Percentiles rank a stretch among this genome's conserved stretches.
phyloP scores from a whole-genome alignment of 495 filamentous ascomycete genomes.

The Penicillium steckii region DNA sequence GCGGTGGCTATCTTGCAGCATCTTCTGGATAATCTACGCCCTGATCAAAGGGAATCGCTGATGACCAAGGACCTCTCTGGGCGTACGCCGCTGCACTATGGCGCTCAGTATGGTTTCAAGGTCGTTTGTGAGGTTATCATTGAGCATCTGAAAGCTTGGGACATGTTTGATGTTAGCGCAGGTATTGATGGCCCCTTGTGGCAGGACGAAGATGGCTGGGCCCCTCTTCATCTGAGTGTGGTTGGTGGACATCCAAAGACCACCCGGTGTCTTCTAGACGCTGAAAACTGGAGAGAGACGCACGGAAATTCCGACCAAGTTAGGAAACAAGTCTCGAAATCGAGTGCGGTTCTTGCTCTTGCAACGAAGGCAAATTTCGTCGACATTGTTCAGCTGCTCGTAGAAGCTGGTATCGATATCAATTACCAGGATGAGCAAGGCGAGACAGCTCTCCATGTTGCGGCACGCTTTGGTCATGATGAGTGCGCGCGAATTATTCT shows the following conservation, averaged over 20 bases:
- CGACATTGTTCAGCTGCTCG: constrained; percentile 78
- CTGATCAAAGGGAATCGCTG: constrained; percentile 67
- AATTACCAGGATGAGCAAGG: constrained; percentile 92
- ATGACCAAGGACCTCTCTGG: constrained; percentile 72
- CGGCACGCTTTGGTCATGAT: constrained; percentile 81
- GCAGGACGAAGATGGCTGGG: constrained; percentile 91
- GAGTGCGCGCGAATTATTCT: constrained; percentile 77
- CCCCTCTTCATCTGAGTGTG: constrained; percentile 88
- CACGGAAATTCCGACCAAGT: constrained; percentile 39
- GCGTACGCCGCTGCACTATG: constrained; percentile 89
- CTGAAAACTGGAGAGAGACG: constrained; percentile 62
- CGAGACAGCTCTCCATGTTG: constrained; percentile 91
- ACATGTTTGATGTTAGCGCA: constrained; percentile 75
- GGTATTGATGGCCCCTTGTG: constrained; percentile 83
- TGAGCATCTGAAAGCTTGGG: constrained; percentile 84
- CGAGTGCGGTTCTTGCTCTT: constrained; percentile 84
- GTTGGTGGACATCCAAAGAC: constrained; percentile 88
- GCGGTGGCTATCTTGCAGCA: constrained; percentile 71
- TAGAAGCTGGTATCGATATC: constrained; percentile 88
- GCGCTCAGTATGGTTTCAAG: constrained; percentile 90
- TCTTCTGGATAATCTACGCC: constrained; percentile 67
- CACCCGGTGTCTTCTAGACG: constrained; percentile 73
- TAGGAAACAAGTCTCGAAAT: constrained; percentile 70
- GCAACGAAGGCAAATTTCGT: constrained; percentile 83
- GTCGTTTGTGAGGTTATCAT: constrained; percentile 85